These are phyloP conservation scores for Aspergillus sp. DNA, from an alignment of 2,329 filamentous ascomycete genomes.

Conservation along the genomic window DNA sequence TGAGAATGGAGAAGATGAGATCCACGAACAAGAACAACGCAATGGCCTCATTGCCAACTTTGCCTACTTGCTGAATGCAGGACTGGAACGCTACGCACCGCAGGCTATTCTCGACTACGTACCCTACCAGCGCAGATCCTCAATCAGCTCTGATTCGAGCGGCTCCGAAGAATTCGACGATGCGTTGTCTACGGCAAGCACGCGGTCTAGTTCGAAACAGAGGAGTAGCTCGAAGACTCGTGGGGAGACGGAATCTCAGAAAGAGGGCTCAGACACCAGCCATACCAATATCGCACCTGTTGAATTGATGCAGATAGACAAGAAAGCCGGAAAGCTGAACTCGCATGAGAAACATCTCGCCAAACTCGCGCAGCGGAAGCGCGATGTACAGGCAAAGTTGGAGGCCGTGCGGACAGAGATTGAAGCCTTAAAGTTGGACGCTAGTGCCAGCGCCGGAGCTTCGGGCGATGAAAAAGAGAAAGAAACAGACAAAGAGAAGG, in stretches of 20 bases:
- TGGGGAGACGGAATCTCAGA: slow-evolving; percentile 3
- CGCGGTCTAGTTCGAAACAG: slow-evolving; percentile 2
- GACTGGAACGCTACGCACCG: slow-evolving; percentile 47
- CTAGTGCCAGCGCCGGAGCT: not conserved
- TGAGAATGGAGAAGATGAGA: not conserved
- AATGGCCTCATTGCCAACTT: slow-evolving; percentile 33
- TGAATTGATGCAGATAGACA: slow-evolving; percentile 21
- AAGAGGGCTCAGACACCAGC: slow-evolving; percentile 5
- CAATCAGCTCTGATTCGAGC: slow-evolving; percentile 2
- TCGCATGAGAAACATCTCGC: slow-evolving; percentile 39
- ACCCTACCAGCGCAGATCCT: slow-evolving; percentile 20
- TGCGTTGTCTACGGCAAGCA: slow-evolving; percentile 4
- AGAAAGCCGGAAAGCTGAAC: slow-evolving; percentile 23
- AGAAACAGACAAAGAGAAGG: slow-evolving; percentile 1
- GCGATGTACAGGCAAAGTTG: slow-evolving; percentile 32
- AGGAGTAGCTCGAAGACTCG: not conserved
- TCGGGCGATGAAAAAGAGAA: slow-evolving; percentile 4
- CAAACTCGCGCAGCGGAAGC: slow-evolving; percentile 37
- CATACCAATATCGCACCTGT: slow-evolving; percentile 11
- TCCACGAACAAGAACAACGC: slow-evolving; percentile 8
- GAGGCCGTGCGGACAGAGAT: slow-evolving; percentile 29
- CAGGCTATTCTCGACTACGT: slow-evolving; percentile 46
- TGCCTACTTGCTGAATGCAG: slow-evolving; percentile 29
- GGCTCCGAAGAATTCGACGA: not conserved
- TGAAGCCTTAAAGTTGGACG: slow-evolving; percentile 18